phyloP scores from a whole-genome alignment of 768 basidiomycete genomes.

The Tulasnella sp. region DNA sequence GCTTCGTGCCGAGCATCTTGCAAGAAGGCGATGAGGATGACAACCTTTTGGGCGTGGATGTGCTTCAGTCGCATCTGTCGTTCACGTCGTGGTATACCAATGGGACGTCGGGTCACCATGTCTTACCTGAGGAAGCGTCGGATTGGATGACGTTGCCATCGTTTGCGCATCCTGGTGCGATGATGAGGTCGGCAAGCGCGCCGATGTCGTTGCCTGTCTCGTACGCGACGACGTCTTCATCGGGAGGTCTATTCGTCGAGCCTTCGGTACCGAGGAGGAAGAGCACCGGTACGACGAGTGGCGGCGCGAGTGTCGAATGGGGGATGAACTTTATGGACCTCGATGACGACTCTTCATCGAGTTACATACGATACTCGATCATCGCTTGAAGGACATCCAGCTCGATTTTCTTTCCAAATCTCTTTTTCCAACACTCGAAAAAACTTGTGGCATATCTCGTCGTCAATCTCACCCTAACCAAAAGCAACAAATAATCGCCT shows the following conservation, averaged over 20 bases:
- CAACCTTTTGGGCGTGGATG: background rate
- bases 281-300: background rate
- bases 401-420: too few species aligned
- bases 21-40: conserved; percentile 12
- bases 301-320: conserved; percentile 5
- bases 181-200: too few species aligned
- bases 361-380: too few species aligned
- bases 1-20: conserved; percentile 11
- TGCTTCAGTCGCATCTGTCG: conserved; percentile 8
- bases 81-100: background rate
- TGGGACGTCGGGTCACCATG: too few species aligned
- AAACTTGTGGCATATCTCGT: too few species aligned
- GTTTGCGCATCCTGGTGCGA: too few species aligned
- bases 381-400: too few species aligned
- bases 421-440: too few species aligned
- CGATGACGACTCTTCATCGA: background rate
- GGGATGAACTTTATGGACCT: conserved; percentile 15
- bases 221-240: background rate
- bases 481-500: too few species aligned
- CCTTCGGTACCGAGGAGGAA: conserved; percentile 5
- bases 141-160: too few species aligned
- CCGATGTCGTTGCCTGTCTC: background rate
- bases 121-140: too few species aligned
- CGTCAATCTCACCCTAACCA: too few species aligned
- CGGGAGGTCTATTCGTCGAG: background rate